These are phyloP conservation scores for Colletotrichum incanum DNA, from an alignment of 2,329 filamentous ascomycete species.

Conservation along the genomic window DNA sequence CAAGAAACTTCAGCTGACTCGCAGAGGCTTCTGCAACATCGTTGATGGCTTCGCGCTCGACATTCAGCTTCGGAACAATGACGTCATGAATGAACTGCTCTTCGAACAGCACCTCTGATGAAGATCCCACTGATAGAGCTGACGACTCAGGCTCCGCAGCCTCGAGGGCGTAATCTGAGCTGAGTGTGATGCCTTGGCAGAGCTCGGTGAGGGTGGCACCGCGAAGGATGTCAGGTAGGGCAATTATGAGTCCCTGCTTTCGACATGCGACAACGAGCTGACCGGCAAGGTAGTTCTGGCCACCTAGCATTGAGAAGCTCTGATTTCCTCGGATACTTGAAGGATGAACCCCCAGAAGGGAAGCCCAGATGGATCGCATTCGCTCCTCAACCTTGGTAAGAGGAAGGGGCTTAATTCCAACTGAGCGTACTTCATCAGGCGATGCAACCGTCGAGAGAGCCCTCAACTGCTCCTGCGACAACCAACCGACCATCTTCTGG, in stretches of 20 bases:
- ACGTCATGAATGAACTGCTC: conserved; percentile 58
- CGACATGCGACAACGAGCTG: conserved; percentile 63
- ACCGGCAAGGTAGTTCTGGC: conserved; percentile 61
- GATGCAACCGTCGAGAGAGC: conserved; percentile 58
- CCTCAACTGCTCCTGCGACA: conserved; percentile 61
- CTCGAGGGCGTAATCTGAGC: conserved; percentile 33
- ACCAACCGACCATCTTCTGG: conserved; percentile 59
- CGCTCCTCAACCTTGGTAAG: conserved; percentile 63
- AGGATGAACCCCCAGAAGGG: conserved; percentile 58
- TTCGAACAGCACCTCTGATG: conserved; percentile 44
- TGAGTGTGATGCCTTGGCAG: conserved; percentile 54
- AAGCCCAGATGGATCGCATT: conserved; percentile 65
- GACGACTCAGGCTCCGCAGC: conserved; percentile 5
- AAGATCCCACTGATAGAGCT: background rate
- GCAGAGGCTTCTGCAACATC: conserved; percentile 66
- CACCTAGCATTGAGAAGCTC: conserved; percentile 64
- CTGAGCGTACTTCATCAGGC: conserved; percentile 54
- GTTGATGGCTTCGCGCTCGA: conserved; percentile 59
- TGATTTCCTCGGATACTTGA: conserved; percentile 59
- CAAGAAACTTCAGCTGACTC: conserved; percentile 64
- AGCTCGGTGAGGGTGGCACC: conserved; percentile 62
- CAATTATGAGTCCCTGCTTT: conserved; percentile 57
- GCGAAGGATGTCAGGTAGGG: conserved; percentile 60
- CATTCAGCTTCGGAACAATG: conserved; percentile 60
- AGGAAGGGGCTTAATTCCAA: conserved; percentile 61